Percentiles rank a stretch among this genome's conserved stretches.
These are phyloP conservation scores for Eimeria brunetti DNA, from an alignment of 169 alveolate genomes.

Conservation along the genomic window DNA sequence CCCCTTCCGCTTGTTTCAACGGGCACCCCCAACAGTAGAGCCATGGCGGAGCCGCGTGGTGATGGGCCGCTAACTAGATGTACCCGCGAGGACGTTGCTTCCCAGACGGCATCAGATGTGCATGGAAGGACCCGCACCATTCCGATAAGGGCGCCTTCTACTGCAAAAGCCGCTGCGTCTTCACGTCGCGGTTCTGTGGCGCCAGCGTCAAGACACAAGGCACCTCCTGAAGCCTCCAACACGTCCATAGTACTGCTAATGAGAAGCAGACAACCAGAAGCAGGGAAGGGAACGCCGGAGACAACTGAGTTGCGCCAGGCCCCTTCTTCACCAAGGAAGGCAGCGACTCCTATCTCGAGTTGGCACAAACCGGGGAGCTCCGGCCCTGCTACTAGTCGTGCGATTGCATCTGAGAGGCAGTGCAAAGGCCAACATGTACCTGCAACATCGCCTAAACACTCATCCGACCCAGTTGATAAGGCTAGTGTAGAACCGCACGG, in stretches of 20 bases:
- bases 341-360: neutral
- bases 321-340: conserved; percentile 11
- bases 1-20: conserved; percentile 21
- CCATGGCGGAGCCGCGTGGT: neutral
- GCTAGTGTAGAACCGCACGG: neutral
- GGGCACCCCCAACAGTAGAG: conserved; percentile 4
- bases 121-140: neutral
- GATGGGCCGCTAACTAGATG: neutral
- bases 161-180: neutral
- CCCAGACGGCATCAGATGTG: neutral
- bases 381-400: neutral
- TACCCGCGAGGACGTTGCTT: neutral
- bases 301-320: neutral
- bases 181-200: conserved; percentile 37
- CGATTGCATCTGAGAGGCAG: conserved; percentile 4
- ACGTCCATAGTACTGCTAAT: neutral
- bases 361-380: conserved; percentile 35
- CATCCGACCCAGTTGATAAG: neutral
- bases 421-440: neutral
- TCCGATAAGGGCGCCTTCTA: neutral
- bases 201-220: neutral
- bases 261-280: conserved; percentile 23
- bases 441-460: conserved; percentile 1
- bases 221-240: neutral
- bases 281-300: conserved; percentile 1